Conservation (phyloP, 192 early-diverging fungal species). For the Backusella macrospora region DNA sequence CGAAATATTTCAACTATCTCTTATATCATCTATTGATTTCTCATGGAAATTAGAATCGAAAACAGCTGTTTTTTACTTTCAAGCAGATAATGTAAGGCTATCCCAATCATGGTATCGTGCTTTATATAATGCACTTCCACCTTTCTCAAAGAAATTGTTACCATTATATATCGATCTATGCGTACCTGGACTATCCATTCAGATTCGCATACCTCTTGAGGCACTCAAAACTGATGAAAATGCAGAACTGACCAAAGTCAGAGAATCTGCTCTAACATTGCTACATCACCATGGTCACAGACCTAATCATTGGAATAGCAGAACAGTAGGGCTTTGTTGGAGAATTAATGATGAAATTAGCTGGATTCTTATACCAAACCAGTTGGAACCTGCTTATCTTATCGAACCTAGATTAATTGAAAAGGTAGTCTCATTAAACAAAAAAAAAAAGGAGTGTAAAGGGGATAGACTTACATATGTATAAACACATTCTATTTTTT, state of each 20-base stretch:
- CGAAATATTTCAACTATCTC: neutral
- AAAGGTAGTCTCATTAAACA: neutral
- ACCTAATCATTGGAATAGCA: neutral
- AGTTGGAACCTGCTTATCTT: neutral
- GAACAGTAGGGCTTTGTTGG: neutral
- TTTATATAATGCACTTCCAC: neutral
- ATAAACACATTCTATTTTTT: neutral
- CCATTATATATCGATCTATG: neutral
- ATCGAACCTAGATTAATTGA: conserved; percentile 18
- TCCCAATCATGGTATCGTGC: conserved; percentile 13
- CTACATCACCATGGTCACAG: neutral
- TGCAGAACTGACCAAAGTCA: neutral
- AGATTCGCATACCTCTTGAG: neutral
- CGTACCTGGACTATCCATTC: neutral
- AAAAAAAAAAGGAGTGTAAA: neutral
- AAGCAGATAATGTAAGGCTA: neutral
- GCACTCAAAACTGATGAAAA: neutral
- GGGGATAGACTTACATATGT: neutral
- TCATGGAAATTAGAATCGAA: neutral
- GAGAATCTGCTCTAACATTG: neutral
- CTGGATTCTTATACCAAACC: neutral
- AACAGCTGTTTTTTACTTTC: neutral
- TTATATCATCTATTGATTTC: neutral
- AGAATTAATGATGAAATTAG: neutral
- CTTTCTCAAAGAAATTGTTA: neutral